These are phyloP conservation scores for Nemania bipapillata DNA, from an alignment of 2,329 filamentous ascomycete genomes.

Conservation along the genomic window DNA sequence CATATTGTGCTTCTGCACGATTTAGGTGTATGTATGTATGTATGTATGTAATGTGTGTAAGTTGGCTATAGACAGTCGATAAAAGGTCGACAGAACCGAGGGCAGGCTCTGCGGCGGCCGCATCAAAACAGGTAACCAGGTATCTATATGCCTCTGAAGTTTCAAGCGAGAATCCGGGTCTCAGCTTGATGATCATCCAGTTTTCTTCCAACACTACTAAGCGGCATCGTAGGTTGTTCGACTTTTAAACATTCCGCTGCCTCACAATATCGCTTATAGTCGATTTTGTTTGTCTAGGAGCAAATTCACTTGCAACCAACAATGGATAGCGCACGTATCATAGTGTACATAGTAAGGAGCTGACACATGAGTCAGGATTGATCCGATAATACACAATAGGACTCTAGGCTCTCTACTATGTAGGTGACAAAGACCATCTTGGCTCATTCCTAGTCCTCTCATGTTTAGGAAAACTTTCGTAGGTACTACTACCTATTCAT, in stretches of 20 bases:
- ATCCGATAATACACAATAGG: too few relatives aligned
- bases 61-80: neutral
- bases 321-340: neutral
- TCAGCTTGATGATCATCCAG: slow-evolving; percentile 57
- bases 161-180: slow-evolving; percentile 57
- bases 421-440: too few relatives aligned
- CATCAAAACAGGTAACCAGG: slow-evolving; percentile 38
- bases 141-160: slow-evolving; percentile 48
- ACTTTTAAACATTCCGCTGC: neutral
- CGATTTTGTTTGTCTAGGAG: neutral
- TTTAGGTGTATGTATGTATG: too few relatives aligned
- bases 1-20: too few relatives aligned
- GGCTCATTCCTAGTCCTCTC: too few relatives aligned
- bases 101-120: neutral
- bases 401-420: too few relatives aligned
- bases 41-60: neutral
- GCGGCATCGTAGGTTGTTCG: neutral
- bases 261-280: neutral
- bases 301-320: neutral
- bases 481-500: too few relatives aligned
- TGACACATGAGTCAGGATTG: neutral
- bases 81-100: too few relatives aligned
- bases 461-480: too few relatives aligned
- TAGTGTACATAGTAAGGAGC: neutral
- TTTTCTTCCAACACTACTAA: slow-evolving; percentile 14